A percentile compares a stretch with the other conserved stretches of the same genome.
Conservation (phyloP, 2,329 filamentous ascomycete genomes). For the Xylaria sp. region DNA sequence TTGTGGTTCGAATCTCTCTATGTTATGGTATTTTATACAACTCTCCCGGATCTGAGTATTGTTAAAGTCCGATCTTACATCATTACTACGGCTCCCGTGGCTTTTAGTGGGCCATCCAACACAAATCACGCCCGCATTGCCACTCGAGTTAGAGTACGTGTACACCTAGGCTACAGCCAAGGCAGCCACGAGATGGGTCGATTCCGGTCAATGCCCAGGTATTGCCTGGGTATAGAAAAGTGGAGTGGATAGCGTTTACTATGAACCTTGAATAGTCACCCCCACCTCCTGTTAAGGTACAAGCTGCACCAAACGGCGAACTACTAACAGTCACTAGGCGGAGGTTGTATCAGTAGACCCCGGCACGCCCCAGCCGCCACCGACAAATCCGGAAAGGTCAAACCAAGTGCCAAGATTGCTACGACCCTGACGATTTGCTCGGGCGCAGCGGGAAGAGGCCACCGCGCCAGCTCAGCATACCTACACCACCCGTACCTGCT, state of each 20-base stretch:
- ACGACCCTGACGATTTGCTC: constrained; percentile 20
- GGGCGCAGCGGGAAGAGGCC: constrained; percentile 22
- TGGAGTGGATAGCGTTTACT: background rate
- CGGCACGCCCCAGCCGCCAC: background rate
- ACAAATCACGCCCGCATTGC: constrained; percentile 16
- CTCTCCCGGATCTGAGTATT: background rate
- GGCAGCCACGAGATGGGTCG: constrained; percentile 1
- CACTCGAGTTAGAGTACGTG: background rate
- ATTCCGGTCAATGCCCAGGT: constrained; percentile 4
- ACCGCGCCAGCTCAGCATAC: background rate
- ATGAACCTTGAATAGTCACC: background rate
- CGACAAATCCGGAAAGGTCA: constrained; percentile 23
- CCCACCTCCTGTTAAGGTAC: constrained; percentile 15
- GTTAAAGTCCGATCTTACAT: constrained; percentile 5
- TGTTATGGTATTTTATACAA: background rate
- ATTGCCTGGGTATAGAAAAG: background rate
- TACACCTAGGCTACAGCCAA: background rate
- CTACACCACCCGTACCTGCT: background rate
- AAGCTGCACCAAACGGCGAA: constrained; percentile 3
- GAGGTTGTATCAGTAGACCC: background rate
- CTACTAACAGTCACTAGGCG: constrained; percentile 3
- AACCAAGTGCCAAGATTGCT: background rate
- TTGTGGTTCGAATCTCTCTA: background rate
- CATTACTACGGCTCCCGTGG: constrained; percentile 11
- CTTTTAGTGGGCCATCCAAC: background rate